Base-by-base conservation (phyloP, 768 basidiomycete species). In the Russula compacta region DNA sequence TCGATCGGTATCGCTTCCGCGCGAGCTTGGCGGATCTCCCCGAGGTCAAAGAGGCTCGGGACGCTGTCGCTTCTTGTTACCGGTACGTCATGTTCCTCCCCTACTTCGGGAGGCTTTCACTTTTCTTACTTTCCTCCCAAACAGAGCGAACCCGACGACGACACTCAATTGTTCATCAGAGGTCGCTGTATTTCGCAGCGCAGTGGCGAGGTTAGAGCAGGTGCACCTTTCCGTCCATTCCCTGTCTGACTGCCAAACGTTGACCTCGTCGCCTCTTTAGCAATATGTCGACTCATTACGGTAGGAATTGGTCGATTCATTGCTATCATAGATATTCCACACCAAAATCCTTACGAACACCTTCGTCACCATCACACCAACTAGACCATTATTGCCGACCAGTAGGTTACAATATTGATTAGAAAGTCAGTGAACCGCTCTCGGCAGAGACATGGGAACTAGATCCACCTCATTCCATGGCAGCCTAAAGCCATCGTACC, bases 81-180 rank as follows among this genome's bases (percentile, higher is more conserved):
- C 80, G 71, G 92, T 87, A 63, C 53, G 82, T 73, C 9, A 14
- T 19, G 33, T 2, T 61, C 3, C 61, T 58, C n/a, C 35, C 35
- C 40, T 3, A 15, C n/a, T 11, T 21, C 55, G 35, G 40, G 61
- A 29, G 24, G 24, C 24, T 24, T 50, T 9, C 60, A 29, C 8
- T 10, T 8, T 14, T 40, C 5, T 43, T n/a, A 43, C 11, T 35
- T 12, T 33, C 33, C 10, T 21, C 21, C 17, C 10, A 21, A 21
- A 8, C 40, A 77, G 76, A 63, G 67, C 67, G 21, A 73, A 92
- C 68, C 68, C 75, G 4, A 71, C 73, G 1, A 80, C 78, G 1
- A 76, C 89, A 21, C 72, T 93, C 40, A 80, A 91, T 63, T 93
- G 90, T 71, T 88, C 84, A 84, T 77, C 75, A 59, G 81, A 90